A percentile compares a stretch with the other conserved stretches of the same genome.
Conservation (phyloP, 805 yeast species). For the Suhomyces prunicola region DNA sequence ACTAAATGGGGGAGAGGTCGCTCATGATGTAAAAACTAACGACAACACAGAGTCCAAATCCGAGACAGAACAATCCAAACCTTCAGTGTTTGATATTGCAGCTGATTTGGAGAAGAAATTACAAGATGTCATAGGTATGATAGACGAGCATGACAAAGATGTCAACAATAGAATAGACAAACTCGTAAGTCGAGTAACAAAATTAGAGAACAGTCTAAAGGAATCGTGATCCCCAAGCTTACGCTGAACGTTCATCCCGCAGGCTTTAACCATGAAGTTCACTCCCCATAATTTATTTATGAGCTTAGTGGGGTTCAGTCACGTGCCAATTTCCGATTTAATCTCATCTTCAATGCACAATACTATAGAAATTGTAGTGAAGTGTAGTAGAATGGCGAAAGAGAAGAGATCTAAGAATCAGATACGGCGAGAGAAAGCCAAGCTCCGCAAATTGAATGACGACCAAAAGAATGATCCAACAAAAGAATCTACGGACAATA, state of each 20-base stretch:
- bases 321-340: background rate
- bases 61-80: conserved; percentile 4
- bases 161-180: conserved; percentile 24
- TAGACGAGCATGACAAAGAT: conserved; percentile 28
- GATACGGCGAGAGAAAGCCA: conserved; percentile 46
- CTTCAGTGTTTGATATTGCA: conserved; percentile 31
- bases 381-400: conserved; percentile 14
- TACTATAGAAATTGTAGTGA: background rate
- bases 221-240: background rate
- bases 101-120: conserved; percentile 29
- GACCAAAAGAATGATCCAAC: background rate
- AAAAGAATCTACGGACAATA: background rate
- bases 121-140: conserved; percentile 15
- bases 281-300: background rate
- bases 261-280: background rate
- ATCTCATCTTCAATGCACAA: background rate
- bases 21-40: conserved; percentile 2
- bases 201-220: conserved; percentile 8
- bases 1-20: conserved; percentile 25
- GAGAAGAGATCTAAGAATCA: conserved; percentile 50
- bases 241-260: background rate
- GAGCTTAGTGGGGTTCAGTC: background rate
- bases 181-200: conserved; percentile 18
- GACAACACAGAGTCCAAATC: conserved; percentile 3
- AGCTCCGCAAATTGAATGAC: conserved; percentile 30